Evolutionary conservation across 306 rosid species (phyloP).

Genomic region (Lablab purpureus): DNA sequence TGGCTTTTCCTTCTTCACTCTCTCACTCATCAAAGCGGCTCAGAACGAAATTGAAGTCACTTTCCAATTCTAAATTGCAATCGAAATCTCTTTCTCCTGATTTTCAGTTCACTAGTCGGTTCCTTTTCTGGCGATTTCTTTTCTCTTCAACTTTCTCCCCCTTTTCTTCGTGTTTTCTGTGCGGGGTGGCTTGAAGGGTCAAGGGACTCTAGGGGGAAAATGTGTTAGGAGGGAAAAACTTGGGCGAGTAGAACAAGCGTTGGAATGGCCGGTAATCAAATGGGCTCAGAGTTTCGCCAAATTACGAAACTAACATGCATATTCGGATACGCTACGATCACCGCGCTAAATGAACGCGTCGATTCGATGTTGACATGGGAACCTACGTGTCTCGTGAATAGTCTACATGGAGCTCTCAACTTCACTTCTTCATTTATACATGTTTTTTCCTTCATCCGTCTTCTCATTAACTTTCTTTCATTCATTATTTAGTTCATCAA

Average conservation of each 20-base stretch:
- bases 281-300: not conserved
- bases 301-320: constrained; percentile 52
- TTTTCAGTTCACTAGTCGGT: constrained; percentile 8
- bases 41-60: constrained; percentile 6
- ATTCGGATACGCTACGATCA: constrained; percentile 29
- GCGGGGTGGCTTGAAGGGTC: constrained; percentile 23
- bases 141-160: constrained; percentile 16
- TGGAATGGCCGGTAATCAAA: constrained; percentile 21
- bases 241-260: constrained; percentile 21
- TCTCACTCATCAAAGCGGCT: constrained; percentile 43
- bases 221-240: constrained; percentile 64
- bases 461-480: not conserved
- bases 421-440: not conserved
- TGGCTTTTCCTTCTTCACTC: constrained; percentile 46
- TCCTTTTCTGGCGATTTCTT: not conserved
- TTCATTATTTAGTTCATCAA: not conserved
- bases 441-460: not conserved
- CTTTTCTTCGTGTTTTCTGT: not conserved
- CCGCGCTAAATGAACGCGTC: constrained; percentile 40
- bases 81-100: not conserved
- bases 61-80: constrained; percentile 4
- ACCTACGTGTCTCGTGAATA: constrained; percentile 24
- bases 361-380: constrained; percentile 23
- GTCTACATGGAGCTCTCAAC: constrained; percentile 41
- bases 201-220: constrained; percentile 44